These are phyloP conservation scores for Aspergillus sp. DNA, from an alignment of 2,329 filamentous ascomycete genomes.

Conservation along the genomic window DNA sequence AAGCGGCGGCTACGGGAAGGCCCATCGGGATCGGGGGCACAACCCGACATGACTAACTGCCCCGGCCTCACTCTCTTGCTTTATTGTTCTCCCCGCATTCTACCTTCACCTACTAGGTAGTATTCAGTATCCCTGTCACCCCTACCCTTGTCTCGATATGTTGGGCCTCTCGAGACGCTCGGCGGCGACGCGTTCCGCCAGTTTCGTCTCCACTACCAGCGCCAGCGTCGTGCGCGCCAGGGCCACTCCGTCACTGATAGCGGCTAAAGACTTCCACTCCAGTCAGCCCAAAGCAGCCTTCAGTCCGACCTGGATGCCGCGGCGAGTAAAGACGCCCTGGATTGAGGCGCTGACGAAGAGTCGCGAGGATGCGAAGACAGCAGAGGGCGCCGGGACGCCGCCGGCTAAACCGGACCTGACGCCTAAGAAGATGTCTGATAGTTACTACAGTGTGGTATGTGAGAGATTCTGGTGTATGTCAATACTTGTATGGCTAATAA, in stretches of 20 bases:
- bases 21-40: not conserved
- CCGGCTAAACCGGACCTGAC: conserved; percentile 54
- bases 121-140: too few species aligned
- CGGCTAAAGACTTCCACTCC: conserved; percentile 25
- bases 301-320: conserved; percentile 47
- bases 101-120: not conserved
- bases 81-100: not conserved
- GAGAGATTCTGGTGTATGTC: conserved; percentile 8
- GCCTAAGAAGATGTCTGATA: conserved; percentile 69
- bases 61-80: not conserved
- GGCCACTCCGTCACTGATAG: conserved; percentile 6
- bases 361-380: conserved; percentile 39
- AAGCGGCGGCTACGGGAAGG: not conserved
- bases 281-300: conserved; percentile 24
- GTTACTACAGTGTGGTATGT: conserved; percentile 64
- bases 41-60: not conserved
- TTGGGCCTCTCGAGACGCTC: conserved; percentile 17
- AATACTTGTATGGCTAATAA: conserved; percentile 10
- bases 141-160: conserved; percentile 8
- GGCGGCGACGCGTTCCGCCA: conserved; percentile 17
- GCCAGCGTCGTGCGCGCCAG: conserved; percentile 7
- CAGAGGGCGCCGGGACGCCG: conserved; percentile 18
- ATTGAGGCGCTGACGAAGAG: conserved; percentile 61
- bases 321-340: conserved; percentile 65
- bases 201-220: conserved; percentile 12